Evolutionary conservation across 768 basidiomycete species (phyloP).

Genomic region (Kwoniella shandongensis): DNA sequence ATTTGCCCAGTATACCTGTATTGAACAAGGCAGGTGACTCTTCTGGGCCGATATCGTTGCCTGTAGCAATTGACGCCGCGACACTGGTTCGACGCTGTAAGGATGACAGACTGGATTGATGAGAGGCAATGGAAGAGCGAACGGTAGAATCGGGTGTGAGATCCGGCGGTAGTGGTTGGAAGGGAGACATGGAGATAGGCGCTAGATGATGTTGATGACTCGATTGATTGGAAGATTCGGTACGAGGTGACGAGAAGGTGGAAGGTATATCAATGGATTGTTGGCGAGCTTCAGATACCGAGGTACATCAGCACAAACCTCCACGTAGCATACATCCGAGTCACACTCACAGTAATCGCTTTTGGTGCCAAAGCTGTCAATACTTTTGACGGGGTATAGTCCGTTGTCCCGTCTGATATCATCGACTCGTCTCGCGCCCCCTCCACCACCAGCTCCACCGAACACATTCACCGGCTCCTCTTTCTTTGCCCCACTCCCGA

Average conservation of each 20-base stretch:
- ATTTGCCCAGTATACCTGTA: background rate
- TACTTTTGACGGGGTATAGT: background rate
- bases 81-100: slow-evolving; percentile 11
- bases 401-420: background rate
- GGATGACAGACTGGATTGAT: slow-evolving; percentile 17
- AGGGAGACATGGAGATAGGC: slow-evolving; percentile 19
- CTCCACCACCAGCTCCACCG: background rate
- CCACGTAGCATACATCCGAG: too few relatives aligned
- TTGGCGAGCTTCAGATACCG: slow-evolving; percentile 18
- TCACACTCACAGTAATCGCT: slow-evolving; percentile 20
- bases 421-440: background rate
- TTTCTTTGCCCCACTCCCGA: slow-evolving; percentile 9
- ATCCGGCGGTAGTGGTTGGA: slow-evolving; percentile 19
- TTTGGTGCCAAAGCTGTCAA: slow-evolving; percentile 11
- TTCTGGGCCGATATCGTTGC: slow-evolving; percentile 1
- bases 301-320: too few relatives aligned
- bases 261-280: slow-evolving; percentile 13
- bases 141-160: slow-evolving; percentile 19
- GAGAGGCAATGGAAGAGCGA: slow-evolving; percentile 13
- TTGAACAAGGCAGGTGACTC: background rate
- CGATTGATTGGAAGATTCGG: slow-evolving; percentile 6
- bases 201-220: slow-evolving; percentile 14
- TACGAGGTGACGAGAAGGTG: slow-evolving; percentile 9
- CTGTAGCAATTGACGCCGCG: slow-evolving; percentile 11
- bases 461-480: slow-evolving; percentile 5